Percentiles rank a stretch among this genome's conserved stretches.
phyloP scores from a whole-genome alignment of 495 filamentous ascomycete species.

The Penicillium pancosmium region DNA sequence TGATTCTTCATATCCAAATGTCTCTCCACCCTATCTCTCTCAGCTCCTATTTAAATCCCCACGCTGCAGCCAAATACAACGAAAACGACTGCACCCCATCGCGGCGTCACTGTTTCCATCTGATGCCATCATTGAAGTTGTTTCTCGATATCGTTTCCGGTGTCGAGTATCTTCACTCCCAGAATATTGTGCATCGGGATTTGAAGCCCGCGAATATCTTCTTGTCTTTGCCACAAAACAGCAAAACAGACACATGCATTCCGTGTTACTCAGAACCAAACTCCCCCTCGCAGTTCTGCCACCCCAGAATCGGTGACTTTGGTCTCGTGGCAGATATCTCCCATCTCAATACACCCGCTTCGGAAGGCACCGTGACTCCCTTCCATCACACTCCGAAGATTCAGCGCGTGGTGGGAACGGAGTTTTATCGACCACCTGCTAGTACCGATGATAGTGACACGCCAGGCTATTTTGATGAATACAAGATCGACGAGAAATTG shows the following conservation, averaged over 20 bases:
- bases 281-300: slow-evolving; percentile 38
- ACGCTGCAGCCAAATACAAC: slow-evolving; percentile 12
- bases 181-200: slow-evolving; percentile 66
- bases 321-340: slow-evolving; percentile 58
- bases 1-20: slow-evolving; percentile 59
- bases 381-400: slow-evolving; percentile 25
- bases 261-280: slow-evolving; percentile 33
- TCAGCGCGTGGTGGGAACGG: slow-evolving; percentile 46
- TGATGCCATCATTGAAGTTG: slow-evolving; percentile 45
- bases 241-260: slow-evolving; percentile 27
- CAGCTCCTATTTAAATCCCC: slow-evolving; percentile 46
- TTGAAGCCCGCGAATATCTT: slow-evolving; percentile 76
- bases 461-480: slow-evolving; percentile 24
- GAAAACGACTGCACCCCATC: slow-evolving; percentile 13
- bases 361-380: slow-evolving; percentile 20
- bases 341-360: slow-evolving; percentile 33
- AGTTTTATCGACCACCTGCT: slow-evolving; percentile 49
- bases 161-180: slow-evolving; percentile 64
- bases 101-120: slow-evolving; percentile 53
- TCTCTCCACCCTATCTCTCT: slow-evolving; percentile 56
- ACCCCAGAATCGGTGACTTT: slow-evolving; percentile 58
- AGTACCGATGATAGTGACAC: slow-evolving; percentile 7
- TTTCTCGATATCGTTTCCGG: slow-evolving; percentile 48
- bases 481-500: slow-evolving; percentile 52
- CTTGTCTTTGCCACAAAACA: slow-evolving; percentile 43